A percentile compares a stretch with the other conserved stretches of the same genome.
Evolutionary conservation across 2,329 filamentous ascomycete species (phyloP).

Genomic region (Ampelomyces quisqualis): DNA sequence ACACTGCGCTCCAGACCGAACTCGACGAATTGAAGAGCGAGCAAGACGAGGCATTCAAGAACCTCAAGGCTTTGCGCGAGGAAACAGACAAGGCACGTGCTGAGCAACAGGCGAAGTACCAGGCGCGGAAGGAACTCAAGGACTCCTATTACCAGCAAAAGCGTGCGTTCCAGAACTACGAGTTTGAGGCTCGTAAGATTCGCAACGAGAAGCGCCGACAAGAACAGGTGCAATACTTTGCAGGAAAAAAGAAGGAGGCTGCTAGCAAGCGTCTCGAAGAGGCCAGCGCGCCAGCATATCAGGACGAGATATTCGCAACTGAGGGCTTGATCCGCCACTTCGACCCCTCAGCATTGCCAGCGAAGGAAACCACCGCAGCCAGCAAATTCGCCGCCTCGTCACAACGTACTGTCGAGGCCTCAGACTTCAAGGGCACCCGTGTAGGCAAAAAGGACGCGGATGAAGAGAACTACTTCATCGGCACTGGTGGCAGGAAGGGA

Average conservation of each 20-base stretch:
- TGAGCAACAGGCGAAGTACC: slow-evolving; percentile 84
- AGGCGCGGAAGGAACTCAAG: slow-evolving; percentile 80
- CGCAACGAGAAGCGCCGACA: slow-evolving; percentile 75
- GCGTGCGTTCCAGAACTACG: slow-evolving; percentile 79
- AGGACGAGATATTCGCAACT: slow-evolving; percentile 87
- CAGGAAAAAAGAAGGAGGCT: slow-evolving; percentile 72
- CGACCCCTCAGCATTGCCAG: slow-evolving; percentile 66
- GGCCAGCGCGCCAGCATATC: slow-evolving; percentile 82
- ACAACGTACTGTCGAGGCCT: slow-evolving; percentile 79
- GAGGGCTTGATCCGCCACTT: slow-evolving; percentile 89
- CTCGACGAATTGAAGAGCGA: slow-evolving; percentile 87
- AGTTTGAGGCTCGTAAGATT: slow-evolving; percentile 77
- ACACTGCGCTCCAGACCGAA: slow-evolving; percentile 81
- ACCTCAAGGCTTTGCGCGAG: slow-evolving; percentile 78
- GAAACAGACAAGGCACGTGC: slow-evolving; percentile 80
- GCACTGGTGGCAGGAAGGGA: slow-evolving; percentile 75
- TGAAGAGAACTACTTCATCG: slow-evolving; percentile 80
- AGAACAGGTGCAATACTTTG: slow-evolving; percentile 72
- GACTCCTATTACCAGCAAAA: slow-evolving; percentile 81
- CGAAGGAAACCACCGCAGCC: slow-evolving; percentile 63
- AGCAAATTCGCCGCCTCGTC: slow-evolving; percentile 73
- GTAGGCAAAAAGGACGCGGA: slow-evolving; percentile 83
- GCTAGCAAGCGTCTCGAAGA: slow-evolving; percentile 77
- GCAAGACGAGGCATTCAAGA: slow-evolving; percentile 89
- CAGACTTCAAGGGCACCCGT: slow-evolving; percentile 80